Evolutionary conservation across 305 asterid species (phyloP).

Genomic region (Striga hermonthica): DNA sequence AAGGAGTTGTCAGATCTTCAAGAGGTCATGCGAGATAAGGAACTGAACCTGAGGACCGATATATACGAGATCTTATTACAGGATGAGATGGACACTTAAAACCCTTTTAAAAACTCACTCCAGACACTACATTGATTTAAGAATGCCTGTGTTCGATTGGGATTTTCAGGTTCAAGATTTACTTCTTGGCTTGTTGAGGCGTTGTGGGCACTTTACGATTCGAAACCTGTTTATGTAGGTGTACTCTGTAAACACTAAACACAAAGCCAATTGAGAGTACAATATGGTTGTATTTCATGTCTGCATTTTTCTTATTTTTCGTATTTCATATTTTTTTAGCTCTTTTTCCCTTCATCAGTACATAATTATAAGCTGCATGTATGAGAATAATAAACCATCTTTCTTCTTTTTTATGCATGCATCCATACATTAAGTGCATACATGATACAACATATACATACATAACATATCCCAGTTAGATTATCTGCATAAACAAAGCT

Average conservation of each 20-base stretch:
- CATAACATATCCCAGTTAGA: conserved; percentile 10
- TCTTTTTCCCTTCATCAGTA: not conserved
- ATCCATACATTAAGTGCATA: conserved; percentile 19
- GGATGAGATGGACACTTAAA: conserved; percentile 55
- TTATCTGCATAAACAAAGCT: conserved; percentile 2
- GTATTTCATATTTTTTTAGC: not conserved
- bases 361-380: conserved; percentile 19
- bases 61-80: conserved; percentile 84
- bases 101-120: not conserved
- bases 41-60: conserved; percentile 85
- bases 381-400: not conserved
- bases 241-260: too few species aligned
- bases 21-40: conserved; percentile 96
- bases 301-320: too few species aligned
- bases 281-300: too few species aligned
- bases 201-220: not conserved
- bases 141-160: not conserved
- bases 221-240: too few species aligned
- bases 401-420: conserved; percentile 2
- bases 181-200: not conserved
- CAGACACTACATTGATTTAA: too few species aligned
- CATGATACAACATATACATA: conserved; percentile 9
- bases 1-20: conserved; percentile 94
- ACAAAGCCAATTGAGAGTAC: too few species aligned
- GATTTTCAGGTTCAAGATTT: not conserved